These are phyloP conservation scores for Amesomyces nigricolor DNA, from an alignment of 2,329 filamentous ascomycete species.

Conservation along the genomic window DNA sequence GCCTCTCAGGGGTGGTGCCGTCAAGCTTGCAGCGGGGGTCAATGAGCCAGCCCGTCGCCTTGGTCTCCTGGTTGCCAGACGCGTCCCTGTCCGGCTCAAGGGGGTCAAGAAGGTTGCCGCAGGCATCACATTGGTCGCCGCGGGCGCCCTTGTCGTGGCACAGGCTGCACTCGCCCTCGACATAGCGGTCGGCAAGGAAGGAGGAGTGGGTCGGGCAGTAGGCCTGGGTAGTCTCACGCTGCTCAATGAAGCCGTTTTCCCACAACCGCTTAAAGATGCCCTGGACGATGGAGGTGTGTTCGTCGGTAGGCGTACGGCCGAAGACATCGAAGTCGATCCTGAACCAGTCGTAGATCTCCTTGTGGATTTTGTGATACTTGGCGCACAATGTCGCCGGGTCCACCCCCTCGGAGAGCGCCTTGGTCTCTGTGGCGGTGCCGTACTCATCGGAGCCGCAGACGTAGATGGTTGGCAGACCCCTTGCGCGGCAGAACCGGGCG, in stretches of 20 bases:
- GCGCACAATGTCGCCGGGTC: constrained; percentile 80
- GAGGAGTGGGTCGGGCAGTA: constrained; percentile 75
- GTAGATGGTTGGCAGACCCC: constrained; percentile 74
- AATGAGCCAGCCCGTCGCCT: constrained; percentile 24
- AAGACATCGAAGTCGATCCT: constrained; percentile 93
- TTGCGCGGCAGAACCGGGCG: constrained; percentile 71
- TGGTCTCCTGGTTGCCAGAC: constrained; percentile 21
- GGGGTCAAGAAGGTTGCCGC: constrained; percentile 65
- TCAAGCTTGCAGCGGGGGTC: constrained; percentile 75
- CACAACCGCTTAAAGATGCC: constrained; percentile 83
- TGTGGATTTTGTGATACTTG: constrained; percentile 87
- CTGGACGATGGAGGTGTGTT: constrained; percentile 91
- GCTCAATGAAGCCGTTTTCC: constrained; percentile 81
- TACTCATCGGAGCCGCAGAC: constrained; percentile 91
- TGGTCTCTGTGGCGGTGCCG: constrained; percentile 92
- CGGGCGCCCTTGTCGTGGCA: constrained; percentile 67
- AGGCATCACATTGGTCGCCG: constrained; percentile 55
- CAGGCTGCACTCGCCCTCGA: constrained; percentile 72
- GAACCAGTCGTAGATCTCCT: constrained; percentile 94
- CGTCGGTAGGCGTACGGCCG: constrained; percentile 79
- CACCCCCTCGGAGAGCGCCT: constrained; percentile 81
- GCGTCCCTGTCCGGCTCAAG: constrained; percentile 49
- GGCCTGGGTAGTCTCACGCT: constrained; percentile 81
- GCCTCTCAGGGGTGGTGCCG: constrained; percentile 69
- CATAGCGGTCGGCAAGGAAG: constrained; percentile 81